A percentile compares a stretch with the other conserved stretches of the same genome.
Evolutionary conservation across 169 alveolate species (phyloP).

Genomic region (Cryptosporidium meleagridis): DNA sequence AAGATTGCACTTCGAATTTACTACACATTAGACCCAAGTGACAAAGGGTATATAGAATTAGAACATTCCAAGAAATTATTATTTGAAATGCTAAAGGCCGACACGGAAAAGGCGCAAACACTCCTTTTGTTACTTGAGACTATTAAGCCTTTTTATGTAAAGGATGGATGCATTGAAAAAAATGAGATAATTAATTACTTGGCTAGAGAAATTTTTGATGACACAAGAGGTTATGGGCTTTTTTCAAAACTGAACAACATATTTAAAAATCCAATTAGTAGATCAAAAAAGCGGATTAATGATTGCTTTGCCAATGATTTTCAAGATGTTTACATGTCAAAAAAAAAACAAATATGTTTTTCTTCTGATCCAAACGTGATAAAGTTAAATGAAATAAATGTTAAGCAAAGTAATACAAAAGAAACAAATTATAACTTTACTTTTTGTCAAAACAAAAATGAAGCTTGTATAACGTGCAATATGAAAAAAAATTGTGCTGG

Average conservation of each 20-base stretch:
- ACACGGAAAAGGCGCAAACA: slow-evolving; percentile 68
- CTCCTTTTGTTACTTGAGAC: slow-evolving; percentile 36
- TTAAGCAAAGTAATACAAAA: not conserved
- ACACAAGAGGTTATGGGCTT: slow-evolving; percentile 44
- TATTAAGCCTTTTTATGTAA: slow-evolving; percentile 28
- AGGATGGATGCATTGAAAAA: slow-evolving; percentile 45
- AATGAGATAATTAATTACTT: slow-evolving; percentile 28
- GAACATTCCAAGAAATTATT: slow-evolving; percentile 10
- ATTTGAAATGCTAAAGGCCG: slow-evolving; percentile 8
- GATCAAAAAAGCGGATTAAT: slow-evolving; percentile 3
- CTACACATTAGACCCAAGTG: slow-evolving; percentile 58
- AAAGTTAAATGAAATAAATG: not conserved
- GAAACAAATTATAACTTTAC: not conserved
- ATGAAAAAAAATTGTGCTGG: slow-evolving; percentile 9
- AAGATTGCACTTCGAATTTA: slow-evolving; percentile 71
- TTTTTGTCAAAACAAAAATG: not conserved
- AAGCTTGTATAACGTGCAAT: slow-evolving; percentile 25
- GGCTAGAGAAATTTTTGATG: slow-evolving; percentile 34
- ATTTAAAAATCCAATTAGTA: slow-evolving; percentile 33
- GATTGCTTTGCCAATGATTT: not conserved
- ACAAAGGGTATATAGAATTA: slow-evolving; percentile 48
- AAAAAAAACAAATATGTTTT: not conserved
- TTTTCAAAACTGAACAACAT: slow-evolving; percentile 44
- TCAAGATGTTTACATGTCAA: not conserved
- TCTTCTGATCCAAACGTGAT: slow-evolving; percentile 9